Conservation (phyloP, 192 early-diverging fungal genomes). For the Umbelopsis sp. region DNA sequence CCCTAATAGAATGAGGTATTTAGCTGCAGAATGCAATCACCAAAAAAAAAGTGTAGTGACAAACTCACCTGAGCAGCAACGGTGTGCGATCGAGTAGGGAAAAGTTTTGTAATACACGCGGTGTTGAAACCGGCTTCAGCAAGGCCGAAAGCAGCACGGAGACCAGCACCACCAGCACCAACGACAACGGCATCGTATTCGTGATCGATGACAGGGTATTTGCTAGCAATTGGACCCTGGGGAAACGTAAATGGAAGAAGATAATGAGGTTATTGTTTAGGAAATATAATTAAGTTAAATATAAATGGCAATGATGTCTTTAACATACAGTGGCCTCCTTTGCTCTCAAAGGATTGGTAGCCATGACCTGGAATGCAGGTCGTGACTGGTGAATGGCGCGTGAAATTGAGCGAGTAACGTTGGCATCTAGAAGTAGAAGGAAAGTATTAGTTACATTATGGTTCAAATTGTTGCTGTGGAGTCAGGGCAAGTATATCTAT, state of each 20-base stretch:
- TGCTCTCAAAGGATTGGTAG: conserved; percentile 64
- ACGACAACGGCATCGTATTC: conserved; percentile 98
- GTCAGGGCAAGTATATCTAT: neutral
- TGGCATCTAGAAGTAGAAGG: neutral
- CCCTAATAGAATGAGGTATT: conserved; percentile 53
- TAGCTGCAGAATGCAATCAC: neutral
- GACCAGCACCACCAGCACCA: conserved; percentile 97
- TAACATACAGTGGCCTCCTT: conserved; percentile 1
- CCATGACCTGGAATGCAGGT: conserved; percentile 65
- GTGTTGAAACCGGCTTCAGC: conserved; percentile 95
- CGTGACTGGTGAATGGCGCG: conserved; percentile 61
- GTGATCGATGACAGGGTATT: conserved; percentile 97
- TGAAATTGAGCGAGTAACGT: neutral
- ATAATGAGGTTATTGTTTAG: neutral
- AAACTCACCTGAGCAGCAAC: conserved; percentile 87
- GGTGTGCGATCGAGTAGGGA: conserved; percentile 98
- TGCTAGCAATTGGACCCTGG: conserved; percentile 60
- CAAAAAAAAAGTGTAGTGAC: neutral
- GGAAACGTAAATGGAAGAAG: conserved; percentile 3
- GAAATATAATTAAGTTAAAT: neutral
- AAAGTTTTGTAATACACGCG: conserved; percentile 97
- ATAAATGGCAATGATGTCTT: neutral
- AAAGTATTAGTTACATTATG: neutral
- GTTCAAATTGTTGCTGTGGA: neutral
- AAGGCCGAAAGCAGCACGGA: conserved; percentile 96